Base-by-base conservation (phyloP, 257 asterid genomes). In the Solanum pimpinellifolium region DNA sequence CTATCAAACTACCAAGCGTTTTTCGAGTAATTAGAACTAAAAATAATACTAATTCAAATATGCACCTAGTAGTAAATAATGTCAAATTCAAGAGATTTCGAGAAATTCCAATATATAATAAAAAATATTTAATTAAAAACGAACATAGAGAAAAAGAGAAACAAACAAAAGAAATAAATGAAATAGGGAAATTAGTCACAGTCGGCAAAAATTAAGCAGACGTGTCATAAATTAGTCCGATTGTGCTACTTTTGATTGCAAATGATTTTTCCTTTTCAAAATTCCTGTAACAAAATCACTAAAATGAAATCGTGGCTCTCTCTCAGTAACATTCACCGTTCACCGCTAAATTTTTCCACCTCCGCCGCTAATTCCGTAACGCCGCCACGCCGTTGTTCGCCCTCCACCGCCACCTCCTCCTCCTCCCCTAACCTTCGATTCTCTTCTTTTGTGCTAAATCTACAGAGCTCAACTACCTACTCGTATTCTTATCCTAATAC, bases 391-490 rank as follows among this genome's bases (percentile, higher is more conserved):
- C 76, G 37, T 10, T 13, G 15, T 65, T 56, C 59, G 6, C 37
- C 85, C 83, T 27, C 56, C 86, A 31, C 76, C 78, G 5, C 90
- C 7, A 14, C 77, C 59, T 10, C 49, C 73, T 11, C 23, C 4
- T 52, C 84, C 78, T 42, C 74, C 49, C 39, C 72, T 65, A 83
- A 20, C 78, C 87, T 23, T 68, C 41, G 68, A 2, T 29, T 35
- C n/a, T 83, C 86, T 72, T 88, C 89, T n/a, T 60, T 46, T 27
- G 3, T 59, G 37, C 18, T 69, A 46, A 84, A 72, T 92, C 87
- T 91, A 86, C 91, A 31, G 89, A 90, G 90, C 88, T 88, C 92
- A 86, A 87, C 89, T 82, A 88, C 70, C 10, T 44, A 74, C 81
- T 74, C 81, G 18, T 56, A 11, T 74, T 74, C 89, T 73, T 91